phyloP scores from a whole-genome alignment of 805 yeast genomes.

The Candida silvicultrix region DNA sequence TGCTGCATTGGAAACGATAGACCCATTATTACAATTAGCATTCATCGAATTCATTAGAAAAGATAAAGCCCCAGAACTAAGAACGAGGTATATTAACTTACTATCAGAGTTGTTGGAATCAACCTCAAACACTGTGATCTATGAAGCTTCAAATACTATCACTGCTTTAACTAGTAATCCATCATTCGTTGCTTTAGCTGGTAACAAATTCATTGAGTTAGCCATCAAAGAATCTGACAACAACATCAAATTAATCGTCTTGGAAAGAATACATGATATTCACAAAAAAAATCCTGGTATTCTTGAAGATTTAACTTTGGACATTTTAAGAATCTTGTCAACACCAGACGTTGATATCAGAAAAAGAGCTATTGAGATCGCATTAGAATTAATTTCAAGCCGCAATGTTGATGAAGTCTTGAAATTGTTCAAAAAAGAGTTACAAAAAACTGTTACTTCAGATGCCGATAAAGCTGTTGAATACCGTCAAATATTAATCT shows the following conservation, averaged over 20 bases:
- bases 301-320: constrained; percentile 77
- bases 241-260: constrained; percentile 87
- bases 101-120: constrained; percentile 68
- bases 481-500: constrained; percentile 83
- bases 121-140: constrained; percentile 65
- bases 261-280: constrained; percentile 77
- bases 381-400: constrained; percentile 72
- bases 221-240: constrained; percentile 93
- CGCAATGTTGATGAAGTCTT: constrained; percentile 94
- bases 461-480: constrained; percentile 76
- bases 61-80: constrained; percentile 64
- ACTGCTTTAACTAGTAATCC: constrained; percentile 58
- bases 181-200: constrained; percentile 68
- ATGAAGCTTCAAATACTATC: constrained; percentile 86
- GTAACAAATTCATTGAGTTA: constrained; percentile 77
- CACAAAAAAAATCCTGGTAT: constrained; percentile 73
- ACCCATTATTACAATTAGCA: constrained; percentile 81
- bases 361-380: constrained; percentile 75
- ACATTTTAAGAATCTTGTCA: constrained; percentile 78
- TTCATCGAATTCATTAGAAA: constrained; percentile 86
- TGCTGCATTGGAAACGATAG: constrained; percentile 53
- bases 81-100: constrained; percentile 64
- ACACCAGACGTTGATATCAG: constrained; percentile 91
- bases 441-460: constrained; percentile 61
- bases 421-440: constrained; percentile 85